Base-by-base conservation (phyloP, 208 protist genomes). In the Angomonas deanei region DNA sequence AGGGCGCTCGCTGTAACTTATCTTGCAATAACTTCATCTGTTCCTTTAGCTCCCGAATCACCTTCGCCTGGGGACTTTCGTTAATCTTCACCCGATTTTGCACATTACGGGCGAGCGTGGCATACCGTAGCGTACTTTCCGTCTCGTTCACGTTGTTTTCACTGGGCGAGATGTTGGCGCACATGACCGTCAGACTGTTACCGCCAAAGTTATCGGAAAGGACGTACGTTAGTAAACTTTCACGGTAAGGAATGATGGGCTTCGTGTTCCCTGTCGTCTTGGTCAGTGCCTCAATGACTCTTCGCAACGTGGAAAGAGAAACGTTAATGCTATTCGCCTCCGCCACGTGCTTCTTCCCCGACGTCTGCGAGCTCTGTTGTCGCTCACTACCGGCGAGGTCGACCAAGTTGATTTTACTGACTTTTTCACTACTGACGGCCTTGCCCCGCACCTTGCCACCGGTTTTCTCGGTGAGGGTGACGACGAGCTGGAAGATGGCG, bases 401-500 rank as follows among this genome's bases (percentile, higher is more conserved):
- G 38, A 92, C 85, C 5, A 94, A 67, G 66, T 91, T 92, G 10
- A 94, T 70, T 52, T 84, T 88, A 50, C 73, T 82, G 10, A 84
- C 55, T 8, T 68, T 62, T 24, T 83, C 56, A 50, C 57, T 72
- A 0, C 71, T 60, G 8, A 82, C 72, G 23, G 72, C 66, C 27
- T 76, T 78, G 11, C 97, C 89, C n/a, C 94, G 83, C 11, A 97
- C 85, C 4, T 74, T 68, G 13, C 64, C 74, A n/a, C 75, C 83
- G 1, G 81, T 63, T 26, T 57, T 59, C 32, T 78, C 76, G 1
- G 68, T 78, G 34, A 88, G 87, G 10, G 86, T 88, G 19, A 95
- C 54, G 36, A 76, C 76, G 19, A 99, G 62, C 65, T 93, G 72
- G 55, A 98, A 98, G 47, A 99, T 98, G 31, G 93, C 93, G 78